Conservation (phyloP, 2,329 filamentous ascomycete genomes). For the Blastomyces gilchristii region DNA sequence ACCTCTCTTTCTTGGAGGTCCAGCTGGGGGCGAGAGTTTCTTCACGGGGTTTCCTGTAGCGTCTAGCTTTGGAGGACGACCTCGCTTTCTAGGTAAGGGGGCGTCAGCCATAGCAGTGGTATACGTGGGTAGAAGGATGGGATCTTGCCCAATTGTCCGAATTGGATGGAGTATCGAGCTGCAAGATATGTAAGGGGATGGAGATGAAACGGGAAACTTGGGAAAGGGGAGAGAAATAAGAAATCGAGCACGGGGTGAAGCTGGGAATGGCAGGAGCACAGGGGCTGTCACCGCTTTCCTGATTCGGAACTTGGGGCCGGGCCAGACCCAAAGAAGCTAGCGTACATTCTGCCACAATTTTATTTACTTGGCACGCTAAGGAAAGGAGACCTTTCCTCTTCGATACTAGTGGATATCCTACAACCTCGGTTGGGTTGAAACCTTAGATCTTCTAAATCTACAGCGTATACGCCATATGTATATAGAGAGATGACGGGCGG, state of each 20-base stretch:
- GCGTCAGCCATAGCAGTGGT: background rate
- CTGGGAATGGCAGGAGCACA: background rate
- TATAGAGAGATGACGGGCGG: too few species aligned
- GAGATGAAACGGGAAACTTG: background rate
- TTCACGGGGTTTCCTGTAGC: slow-evolving; percentile 9
- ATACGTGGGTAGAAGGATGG: background rate
- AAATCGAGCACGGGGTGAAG: background rate
- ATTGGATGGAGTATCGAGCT: background rate
- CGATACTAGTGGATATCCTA: background rate
- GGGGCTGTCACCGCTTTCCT: background rate
- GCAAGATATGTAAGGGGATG: background rate
- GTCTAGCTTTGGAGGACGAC: slow-evolving; percentile 13
- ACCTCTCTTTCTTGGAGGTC: slow-evolving; percentile 14
- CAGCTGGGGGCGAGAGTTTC: slow-evolving; percentile 5
- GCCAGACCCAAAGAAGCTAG: background rate
- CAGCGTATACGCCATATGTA: too few species aligned
- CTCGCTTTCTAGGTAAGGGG: slow-evolving; percentile 12
- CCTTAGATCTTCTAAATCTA: too few species aligned
- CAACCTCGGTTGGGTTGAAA: too few species aligned
- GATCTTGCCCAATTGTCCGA: background rate
- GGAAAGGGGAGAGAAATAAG: background rate
- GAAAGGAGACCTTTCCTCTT: background rate
- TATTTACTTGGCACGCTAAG: background rate
- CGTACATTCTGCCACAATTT: background rate
- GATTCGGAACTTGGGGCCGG: background rate